phyloP scores from a whole-genome alignment of 2,329 filamentous ascomycete species.

The Ophiostoma himal-ulmi region DNA sequence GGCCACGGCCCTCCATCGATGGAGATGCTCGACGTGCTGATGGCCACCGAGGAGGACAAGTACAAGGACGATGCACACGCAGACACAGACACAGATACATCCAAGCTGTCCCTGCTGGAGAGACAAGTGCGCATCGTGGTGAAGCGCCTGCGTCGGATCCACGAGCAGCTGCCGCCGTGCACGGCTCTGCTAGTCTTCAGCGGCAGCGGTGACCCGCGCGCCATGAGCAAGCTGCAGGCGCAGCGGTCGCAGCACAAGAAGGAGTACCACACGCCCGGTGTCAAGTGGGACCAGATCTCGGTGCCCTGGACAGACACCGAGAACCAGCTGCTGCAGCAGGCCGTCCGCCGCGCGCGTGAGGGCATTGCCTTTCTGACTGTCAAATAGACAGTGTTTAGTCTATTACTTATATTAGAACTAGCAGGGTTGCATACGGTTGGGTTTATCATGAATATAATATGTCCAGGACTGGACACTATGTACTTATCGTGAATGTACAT shows the following conservation, averaged over 20 bases:
- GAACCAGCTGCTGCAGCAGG: constrained; percentile 56
- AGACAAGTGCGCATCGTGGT: constrained; percentile 42
- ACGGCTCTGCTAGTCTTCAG: constrained; percentile 60
- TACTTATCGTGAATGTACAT: background rate
- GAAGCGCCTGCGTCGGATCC: constrained; percentile 48
- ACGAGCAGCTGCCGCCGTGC: constrained; percentile 56
- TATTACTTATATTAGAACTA: background rate
- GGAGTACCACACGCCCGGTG: constrained; percentile 58
- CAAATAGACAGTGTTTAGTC: constrained; percentile 36
- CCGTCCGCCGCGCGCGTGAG: constrained; percentile 51
- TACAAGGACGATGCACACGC: background rate
- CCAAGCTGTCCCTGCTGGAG: constrained; percentile 35
- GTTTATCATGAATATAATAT: background rate
- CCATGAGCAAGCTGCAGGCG: constrained; percentile 57
- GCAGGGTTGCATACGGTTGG: background rate
- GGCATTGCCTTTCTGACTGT: constrained; percentile 61
- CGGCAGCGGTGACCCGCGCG: constrained; percentile 61
- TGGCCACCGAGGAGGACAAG: constrained; percentile 21
- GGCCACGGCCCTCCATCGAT: constrained; percentile 35
- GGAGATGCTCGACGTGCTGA: constrained; percentile 25
- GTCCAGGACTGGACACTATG: background rate
- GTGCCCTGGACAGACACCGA: constrained; percentile 64
- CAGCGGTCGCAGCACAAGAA: constrained; percentile 56
- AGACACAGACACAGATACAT: background rate
- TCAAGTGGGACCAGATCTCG: constrained; percentile 60